These are phyloP conservation scores for Diversispora eburnea DNA, from an alignment of 192 early-diverging fungal species.

Conservation along the genomic window DNA sequence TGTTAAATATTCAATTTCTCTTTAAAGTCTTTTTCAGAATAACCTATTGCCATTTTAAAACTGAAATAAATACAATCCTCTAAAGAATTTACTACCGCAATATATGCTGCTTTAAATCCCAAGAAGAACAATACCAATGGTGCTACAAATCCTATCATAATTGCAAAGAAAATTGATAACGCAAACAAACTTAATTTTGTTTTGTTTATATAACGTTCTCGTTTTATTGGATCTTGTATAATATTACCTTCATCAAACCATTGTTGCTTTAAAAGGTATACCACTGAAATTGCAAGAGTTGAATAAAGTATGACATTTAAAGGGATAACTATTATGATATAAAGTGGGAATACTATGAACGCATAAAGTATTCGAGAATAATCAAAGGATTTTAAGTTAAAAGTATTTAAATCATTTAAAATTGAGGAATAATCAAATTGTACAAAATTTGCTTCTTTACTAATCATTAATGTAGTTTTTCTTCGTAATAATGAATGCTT, in stretches of 20 bases:
- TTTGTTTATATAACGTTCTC: background rate
- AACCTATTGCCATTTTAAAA: background rate
- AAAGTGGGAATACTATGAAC: background rate
- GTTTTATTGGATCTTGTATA: background rate
- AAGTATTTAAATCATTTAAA: background rate
- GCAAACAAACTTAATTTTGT: background rate
- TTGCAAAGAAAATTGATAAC: background rate
- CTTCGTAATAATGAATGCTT: too few species aligned
- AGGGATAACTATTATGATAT: background rate
- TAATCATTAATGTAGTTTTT: too few species aligned
- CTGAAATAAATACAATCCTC: background rate
- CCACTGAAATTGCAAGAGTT: background rate
- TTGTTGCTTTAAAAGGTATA: background rate
- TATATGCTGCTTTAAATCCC: conserved; percentile 1
- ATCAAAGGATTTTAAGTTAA: background rate
- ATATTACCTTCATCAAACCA: background rate
- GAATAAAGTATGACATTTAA: background rate
- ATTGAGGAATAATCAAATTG: background rate
- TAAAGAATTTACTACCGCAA: background rate
- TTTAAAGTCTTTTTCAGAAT: background rate
- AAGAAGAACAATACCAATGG: background rate
- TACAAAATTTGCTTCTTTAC: background rate
- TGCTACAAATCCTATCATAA: background rate
- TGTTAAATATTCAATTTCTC: too few species aligned
- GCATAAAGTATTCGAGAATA: background rate